These are phyloP conservation scores for Phytopythium aichiense DNA, from an alignment of 352 stramenopile species.

Conservation along the genomic window DNA sequence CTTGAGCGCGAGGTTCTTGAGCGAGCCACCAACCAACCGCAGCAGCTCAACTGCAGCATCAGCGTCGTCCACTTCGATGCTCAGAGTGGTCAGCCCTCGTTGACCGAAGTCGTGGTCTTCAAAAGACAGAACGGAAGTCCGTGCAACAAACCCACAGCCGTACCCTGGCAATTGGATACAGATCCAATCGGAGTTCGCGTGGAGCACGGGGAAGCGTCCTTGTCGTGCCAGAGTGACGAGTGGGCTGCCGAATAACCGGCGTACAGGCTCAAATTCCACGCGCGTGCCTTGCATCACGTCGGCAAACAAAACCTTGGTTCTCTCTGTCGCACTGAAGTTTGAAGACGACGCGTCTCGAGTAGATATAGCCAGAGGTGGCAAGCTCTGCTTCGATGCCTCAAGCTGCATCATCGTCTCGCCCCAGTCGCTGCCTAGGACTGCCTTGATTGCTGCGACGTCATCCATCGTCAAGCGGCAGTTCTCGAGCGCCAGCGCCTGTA, in stretches of 20 bases:
- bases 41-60: slow-evolving; percentile 14
- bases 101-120: neutral
- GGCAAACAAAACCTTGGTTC: slow-evolving; percentile 1
- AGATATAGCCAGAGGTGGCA: neutral
- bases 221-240: slow-evolving; percentile 7
- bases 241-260: slow-evolving; percentile 15
- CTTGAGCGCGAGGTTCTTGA: slow-evolving; percentile 13
- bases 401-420: slow-evolving; percentile 8
- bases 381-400: neutral
- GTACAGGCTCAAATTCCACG: slow-evolving; percentile 13
- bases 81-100: slow-evolving; percentile 9
- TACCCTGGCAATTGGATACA: slow-evolving; percentile 18
- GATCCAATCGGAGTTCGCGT: slow-evolving; percentile 11
- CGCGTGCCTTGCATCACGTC: slow-evolving; percentile 10
- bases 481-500: slow-evolving; percentile 13
- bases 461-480: slow-evolving; percentile 12
- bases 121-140: slow-evolving; percentile 9
- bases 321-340: neutral
- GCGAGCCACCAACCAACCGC: slow-evolving; percentile 6
- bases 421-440: slow-evolving; percentile 12
- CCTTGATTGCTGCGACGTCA: slow-evolving; percentile 7
- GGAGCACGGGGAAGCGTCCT: slow-evolving; percentile 10
- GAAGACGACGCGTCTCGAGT: neutral
- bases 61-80: slow-evolving; percentile 12
- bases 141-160: slow-evolving; percentile 17